Evolutionary conservation across 2,329 filamentous ascomycete genomes (phyloP).

Genomic region (Fusarium sp.): DNA sequence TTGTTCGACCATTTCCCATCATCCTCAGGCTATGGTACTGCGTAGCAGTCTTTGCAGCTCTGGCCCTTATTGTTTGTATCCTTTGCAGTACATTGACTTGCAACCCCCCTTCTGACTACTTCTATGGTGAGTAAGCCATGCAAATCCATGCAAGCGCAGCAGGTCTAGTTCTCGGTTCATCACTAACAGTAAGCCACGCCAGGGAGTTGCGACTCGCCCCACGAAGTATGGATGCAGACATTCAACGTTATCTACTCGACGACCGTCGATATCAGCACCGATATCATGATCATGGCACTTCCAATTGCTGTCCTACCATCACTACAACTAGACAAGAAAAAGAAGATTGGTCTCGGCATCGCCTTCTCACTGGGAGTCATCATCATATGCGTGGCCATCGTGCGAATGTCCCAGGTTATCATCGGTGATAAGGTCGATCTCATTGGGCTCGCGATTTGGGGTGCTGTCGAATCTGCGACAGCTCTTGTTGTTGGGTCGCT

Average conservation of each 20-base stretch:
- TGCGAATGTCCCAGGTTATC: slow-evolving; percentile 30
- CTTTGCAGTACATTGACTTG: slow-evolving; percentile 23
- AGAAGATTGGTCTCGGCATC: slow-evolving; percentile 23
- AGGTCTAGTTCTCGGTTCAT: background rate
- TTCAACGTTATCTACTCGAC: slow-evolving; percentile 30
- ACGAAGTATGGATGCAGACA: slow-evolving; percentile 12
- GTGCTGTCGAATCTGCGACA: slow-evolving; percentile 24
- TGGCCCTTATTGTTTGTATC: slow-evolving; percentile 8
- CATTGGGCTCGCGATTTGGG: slow-evolving; percentile 24
- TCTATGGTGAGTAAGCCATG: slow-evolving; percentile 1
- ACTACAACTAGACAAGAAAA: slow-evolving; percentile 22
- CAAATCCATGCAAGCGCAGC: background rate
- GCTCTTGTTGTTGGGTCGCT: slow-evolving; percentile 24
- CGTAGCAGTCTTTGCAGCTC: slow-evolving; percentile 6
- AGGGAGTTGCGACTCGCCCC: slow-evolving; percentile 14
- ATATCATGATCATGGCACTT: slow-evolving; percentile 31
- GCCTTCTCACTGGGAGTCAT: slow-evolving; percentile 23
- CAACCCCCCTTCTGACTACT: slow-evolving; percentile 16
- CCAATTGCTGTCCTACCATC: slow-evolving; percentile 25
- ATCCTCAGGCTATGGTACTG: slow-evolving; percentile 20
- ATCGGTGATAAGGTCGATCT: slow-evolving; percentile 20
- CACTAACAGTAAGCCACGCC: fast-evolving
- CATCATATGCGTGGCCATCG: slow-evolving; percentile 18
- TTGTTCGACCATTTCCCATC: slow-evolving; percentile 17
- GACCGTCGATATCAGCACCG: slow-evolving; percentile 15